Evolutionary conservation across 441 rosid genomes (phyloP), one percentile per base, ranked within the genome.

Genomic region (Biscutella auriculata): DNA sequence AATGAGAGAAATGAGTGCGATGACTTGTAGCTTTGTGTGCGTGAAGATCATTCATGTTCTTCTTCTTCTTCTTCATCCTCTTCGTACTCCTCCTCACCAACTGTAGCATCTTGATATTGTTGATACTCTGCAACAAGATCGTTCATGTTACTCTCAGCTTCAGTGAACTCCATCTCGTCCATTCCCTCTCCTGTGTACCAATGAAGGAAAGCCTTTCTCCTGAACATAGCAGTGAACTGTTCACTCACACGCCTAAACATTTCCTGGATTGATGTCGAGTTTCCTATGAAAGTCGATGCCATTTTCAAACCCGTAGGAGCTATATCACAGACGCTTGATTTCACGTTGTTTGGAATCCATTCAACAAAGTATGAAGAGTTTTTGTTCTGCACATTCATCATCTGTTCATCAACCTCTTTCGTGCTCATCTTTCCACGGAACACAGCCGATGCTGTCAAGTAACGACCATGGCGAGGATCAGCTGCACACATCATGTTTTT

Each of bases 401-500:
- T 85, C 63, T 85, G 95, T 44, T 85, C 90, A 6, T 85, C 95
- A 0, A 83, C 94, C 60, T 80, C 90, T 65, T 83, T 83, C 3
- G 90, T 83, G 69, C 91, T 84, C 92, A 84, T 84, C 60, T 82
- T 82, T 1, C 92, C 88, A 6, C 92, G 78, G 78, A 84, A 84
- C 93, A 82, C 82, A 17, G 93, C 88, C 1, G 93, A 84, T 6
- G 93, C 93, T 1, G 88, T 84, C 12, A 84, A 77, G 54, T 84
- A 84, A 0, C 91, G 82, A 3, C 85, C 91, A 4, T 84, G 91
- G 4, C 90, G 63, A 0, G 90, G 90, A 61, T 83, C 87, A 14
- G 90, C 90, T 1, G 90, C 90, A 4, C 90, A 83, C 90, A 83
- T 81, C 87, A 83, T 82, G 71, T 84, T 84, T 79, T 84, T 84